Evolutionary conservation across 371 early-diverging fungal genomes (phyloP), one percentile per base, ranked within the genome.

Genomic region (Capillidium heterosporum): DNA sequence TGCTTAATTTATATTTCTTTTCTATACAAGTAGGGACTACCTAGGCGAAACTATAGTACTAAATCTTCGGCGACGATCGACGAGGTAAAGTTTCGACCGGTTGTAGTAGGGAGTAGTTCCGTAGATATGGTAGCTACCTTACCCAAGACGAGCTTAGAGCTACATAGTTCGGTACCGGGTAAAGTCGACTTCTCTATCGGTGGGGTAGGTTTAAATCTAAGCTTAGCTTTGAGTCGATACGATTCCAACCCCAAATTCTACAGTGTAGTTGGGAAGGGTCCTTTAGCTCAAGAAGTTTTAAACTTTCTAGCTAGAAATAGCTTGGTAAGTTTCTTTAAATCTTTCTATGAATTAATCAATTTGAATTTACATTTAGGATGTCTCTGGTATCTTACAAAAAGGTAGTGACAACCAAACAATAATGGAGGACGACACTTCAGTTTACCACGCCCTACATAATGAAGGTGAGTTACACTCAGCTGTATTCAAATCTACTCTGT

Each of bases 151-250:
- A 35, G 13, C 35, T 35, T 35, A 35, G 13, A 35, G 4, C 7
- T 69, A 27, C 57, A 75, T n/a, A 87, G 88, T 1, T 89, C 90
- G 15, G 71, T 77, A n/a, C 78, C 85, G 0, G 93, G 94, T 1
- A 61, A 57, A 0, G 76, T 84, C 1, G 60, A 59, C 7, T 73
- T 80, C 27, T 68, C 77, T 0, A 60, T 85, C 4, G 95, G 95
- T 23, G 94, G 95, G 0, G 95, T 95, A 0, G 94, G 86, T 0
- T 74, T 88, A 28, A 95, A 95, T 63, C 72, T 93, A 2, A 87
- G 87, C 1, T 86, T 92, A 48, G 83, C 87, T 0, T 78, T 84
- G 28, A 67, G 67, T 52, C 70, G 78, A 32, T 71, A 81, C 1
- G 80, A 87, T 11, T 74, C 74, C 0, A 58, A 71, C 10, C 68